These are phyloP conservation scores for Fusarium tuaranense DNA, from an alignment of 2,329 filamentous ascomycete genomes.

Conservation along the genomic window DNA sequence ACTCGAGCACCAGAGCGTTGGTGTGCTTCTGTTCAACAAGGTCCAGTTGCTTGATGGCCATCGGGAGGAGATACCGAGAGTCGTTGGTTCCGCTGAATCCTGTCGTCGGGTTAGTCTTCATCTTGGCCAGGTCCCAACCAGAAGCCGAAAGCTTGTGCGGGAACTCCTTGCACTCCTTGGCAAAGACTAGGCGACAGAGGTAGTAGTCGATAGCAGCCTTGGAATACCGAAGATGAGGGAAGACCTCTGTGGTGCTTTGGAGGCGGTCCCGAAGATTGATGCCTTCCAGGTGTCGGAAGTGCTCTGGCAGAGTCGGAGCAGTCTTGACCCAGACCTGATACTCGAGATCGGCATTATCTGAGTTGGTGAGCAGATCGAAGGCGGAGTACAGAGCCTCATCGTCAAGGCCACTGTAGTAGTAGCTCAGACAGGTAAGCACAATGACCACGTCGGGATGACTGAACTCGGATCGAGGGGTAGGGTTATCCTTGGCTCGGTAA, in stretches of 20 bases:
- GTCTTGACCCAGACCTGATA: conserved; percentile 63
- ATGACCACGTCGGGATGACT: conserved; percentile 71
- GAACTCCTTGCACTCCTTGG: conserved; percentile 72
- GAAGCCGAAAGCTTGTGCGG: conserved; percentile 72
- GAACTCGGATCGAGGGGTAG: conserved; percentile 68
- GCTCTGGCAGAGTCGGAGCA: conserved; percentile 45
- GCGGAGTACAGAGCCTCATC: conserved; percentile 61
- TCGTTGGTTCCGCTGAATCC: conserved; percentile 81
- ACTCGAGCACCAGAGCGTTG: conserved; percentile 73
- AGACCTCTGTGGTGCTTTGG: conserved; percentile 62
- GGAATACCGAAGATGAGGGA: conserved; percentile 62
- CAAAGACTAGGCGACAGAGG: conserved; percentile 68
- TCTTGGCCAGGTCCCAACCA: conserved; percentile 72
- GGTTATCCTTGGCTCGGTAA: conserved; percentile 69
- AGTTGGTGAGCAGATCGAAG: conserved; percentile 60
- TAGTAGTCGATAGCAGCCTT: conserved; percentile 74
- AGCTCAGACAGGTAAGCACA: conserved; percentile 65
- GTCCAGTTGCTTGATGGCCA: conserved; percentile 67
- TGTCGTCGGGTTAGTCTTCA: conserved; percentile 62
- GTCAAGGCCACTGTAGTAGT: conserved; percentile 67
- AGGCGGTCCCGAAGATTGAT: conserved; percentile 69
- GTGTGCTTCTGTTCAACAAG: conserved; percentile 68
- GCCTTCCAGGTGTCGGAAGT: conserved; percentile 57
- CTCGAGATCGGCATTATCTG: conserved; percentile 63
- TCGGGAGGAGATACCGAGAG: conserved; percentile 66